Percentiles rank a stretch among this genome's conserved stretches.
Evolutionary conservation across 2,329 filamentous ascomycete species (phyloP).

Genomic region (Aureobasidium musti): DNA sequence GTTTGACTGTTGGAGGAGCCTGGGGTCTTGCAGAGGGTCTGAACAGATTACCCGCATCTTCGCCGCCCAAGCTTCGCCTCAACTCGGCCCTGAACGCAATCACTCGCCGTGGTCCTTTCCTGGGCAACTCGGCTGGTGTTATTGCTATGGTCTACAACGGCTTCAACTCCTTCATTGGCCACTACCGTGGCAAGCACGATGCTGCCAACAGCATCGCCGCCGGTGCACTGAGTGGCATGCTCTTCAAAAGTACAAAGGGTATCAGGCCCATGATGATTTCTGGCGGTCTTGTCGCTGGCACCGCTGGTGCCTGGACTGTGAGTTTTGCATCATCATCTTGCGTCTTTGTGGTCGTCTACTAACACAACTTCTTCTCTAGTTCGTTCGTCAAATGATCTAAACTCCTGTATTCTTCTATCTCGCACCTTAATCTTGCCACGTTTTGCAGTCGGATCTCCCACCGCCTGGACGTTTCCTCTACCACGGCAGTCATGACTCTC

Average conservation of each 20-base stretch:
- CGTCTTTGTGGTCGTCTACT: neutral
- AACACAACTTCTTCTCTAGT: neutral
- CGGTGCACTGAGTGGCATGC: constrained; percentile 82
- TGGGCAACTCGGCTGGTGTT: constrained; percentile 94
- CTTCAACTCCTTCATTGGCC: constrained; percentile 80
- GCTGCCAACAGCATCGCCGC: constrained; percentile 83
- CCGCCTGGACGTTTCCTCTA: neutral
- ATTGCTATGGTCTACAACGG: constrained; percentile 96
- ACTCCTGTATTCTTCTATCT: neutral
- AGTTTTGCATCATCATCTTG: constrained; percentile 46
- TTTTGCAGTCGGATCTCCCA: neutral
- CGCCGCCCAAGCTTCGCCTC: constrained; percentile 83
- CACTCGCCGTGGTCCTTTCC: constrained; percentile 86
- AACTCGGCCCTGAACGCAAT: constrained; percentile 95
- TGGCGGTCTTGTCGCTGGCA: constrained; percentile 79
- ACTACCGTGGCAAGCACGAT: constrained; percentile 82
- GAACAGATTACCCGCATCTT: constrained; percentile 67
- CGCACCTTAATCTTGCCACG: constrained; percentile 7
- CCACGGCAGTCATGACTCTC: constrained; percentile 3
- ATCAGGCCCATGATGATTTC: constrained; percentile 92
- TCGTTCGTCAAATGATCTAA: constrained; percentile 23
- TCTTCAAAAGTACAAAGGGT: constrained; percentile 96
- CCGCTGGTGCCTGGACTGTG: constrained; percentile 91
- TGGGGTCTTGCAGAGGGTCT: constrained; percentile 94
- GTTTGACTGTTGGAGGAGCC: constrained; percentile 78